Conservation (phyloP, 2,329 filamentous ascomycete species). For the Verticillium nubilum region DNA sequence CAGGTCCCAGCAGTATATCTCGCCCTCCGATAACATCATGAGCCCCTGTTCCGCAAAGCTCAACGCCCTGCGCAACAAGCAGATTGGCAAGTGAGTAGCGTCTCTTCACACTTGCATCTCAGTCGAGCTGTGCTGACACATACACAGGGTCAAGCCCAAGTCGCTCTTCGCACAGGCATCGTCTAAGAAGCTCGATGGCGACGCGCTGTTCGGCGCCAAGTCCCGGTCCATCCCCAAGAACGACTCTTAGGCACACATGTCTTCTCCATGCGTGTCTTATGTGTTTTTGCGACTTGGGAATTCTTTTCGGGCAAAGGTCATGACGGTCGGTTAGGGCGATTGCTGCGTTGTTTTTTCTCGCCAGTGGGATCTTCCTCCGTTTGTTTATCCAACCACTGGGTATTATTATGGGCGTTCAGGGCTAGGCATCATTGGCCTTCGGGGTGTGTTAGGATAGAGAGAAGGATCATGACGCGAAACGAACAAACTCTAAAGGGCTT, state of each 20-base stretch:
- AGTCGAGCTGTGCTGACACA: neutral
- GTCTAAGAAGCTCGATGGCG: conserved; percentile 53
- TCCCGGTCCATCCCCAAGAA: conserved; percentile 10
- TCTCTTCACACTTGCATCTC: neutral
- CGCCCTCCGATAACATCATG: conserved; percentile 85
- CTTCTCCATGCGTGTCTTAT: neutral
- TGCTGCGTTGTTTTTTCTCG: conserved; percentile 1
- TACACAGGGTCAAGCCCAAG: conserved; percentile 55
- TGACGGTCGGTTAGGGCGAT: conserved; percentile 5
- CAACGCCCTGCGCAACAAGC: conserved; percentile 73
- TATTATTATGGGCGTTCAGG: neutral
- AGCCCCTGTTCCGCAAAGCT: conserved; percentile 82
- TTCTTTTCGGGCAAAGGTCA: conserved; percentile 8
- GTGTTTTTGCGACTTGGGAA: conserved; percentile 5
- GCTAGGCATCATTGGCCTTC: conserved; percentile 9
- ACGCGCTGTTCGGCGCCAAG: conserved; percentile 19
- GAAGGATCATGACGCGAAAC: conserved; percentile 14
- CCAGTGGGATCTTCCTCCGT: neutral
- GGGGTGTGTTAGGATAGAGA: conserved; percentile 6
- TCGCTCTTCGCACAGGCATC: conserved; percentile 63
- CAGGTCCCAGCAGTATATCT: conserved; percentile 59
- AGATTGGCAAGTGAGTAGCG: conserved; percentile 64
- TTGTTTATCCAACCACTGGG: neutral
- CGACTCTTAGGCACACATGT: conserved; percentile 4
- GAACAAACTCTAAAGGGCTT: conserved; percentile 5